Percentiles rank a stretch among this genome's conserved stretches.
phyloP scores from a whole-genome alignment of 495 filamentous ascomycete genomes.

The Aspergillus olivimuriae region DNA sequence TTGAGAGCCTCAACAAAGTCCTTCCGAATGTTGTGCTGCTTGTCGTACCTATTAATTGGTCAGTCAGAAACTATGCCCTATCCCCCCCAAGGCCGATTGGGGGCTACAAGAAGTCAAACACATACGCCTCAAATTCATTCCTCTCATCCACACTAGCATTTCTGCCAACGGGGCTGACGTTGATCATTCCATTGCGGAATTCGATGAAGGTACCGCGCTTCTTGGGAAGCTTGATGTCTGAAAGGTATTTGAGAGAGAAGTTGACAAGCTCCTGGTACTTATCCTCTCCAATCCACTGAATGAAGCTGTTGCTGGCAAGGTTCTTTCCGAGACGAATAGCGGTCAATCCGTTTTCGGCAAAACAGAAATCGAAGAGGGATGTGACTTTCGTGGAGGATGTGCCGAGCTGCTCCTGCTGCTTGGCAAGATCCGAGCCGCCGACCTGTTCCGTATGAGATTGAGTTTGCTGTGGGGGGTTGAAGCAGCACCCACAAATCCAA shows the following conservation, averaged over 20 bases:
- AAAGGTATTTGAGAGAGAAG: slow-evolving; percentile 84
- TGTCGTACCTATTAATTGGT: slow-evolving; percentile 75
- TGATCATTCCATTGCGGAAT: slow-evolving; percentile 96
- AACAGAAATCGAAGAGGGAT: slow-evolving; percentile 89
- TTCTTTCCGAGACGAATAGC: slow-evolving; percentile 74
- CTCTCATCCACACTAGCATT: slow-evolving; percentile 80
- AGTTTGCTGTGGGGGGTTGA: slow-evolving; percentile 1
- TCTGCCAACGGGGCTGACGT: slow-evolving; percentile 85
- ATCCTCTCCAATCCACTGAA: slow-evolving; percentile 85
- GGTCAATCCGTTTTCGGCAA: slow-evolving; percentile 89
- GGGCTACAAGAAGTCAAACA: slow-evolving; percentile 1
- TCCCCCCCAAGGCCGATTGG: no score
- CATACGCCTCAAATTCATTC: slow-evolving; percentile 59
- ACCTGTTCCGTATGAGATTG: slow-evolving; percentile 33
- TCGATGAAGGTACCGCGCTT: slow-evolving; percentile 96
- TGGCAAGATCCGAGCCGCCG: slow-evolving; percentile 77
- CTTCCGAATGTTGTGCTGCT: slow-evolving; percentile 62
- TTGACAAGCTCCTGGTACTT: slow-evolving; percentile 83
- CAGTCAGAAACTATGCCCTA: no score
- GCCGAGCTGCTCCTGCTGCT: slow-evolving; percentile 96
- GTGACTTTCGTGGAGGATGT: slow-evolving; percentile 55
- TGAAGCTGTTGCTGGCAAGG: slow-evolving; percentile 75
- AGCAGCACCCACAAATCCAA: slow-evolving; percentile 60
- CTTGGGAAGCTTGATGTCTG: slow-evolving; percentile 74
- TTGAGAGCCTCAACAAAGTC: slow-evolving; percentile 67